Conservation (phyloP, 768 basidiomycete genomes). For the Lyophyllum atratum region DNA sequence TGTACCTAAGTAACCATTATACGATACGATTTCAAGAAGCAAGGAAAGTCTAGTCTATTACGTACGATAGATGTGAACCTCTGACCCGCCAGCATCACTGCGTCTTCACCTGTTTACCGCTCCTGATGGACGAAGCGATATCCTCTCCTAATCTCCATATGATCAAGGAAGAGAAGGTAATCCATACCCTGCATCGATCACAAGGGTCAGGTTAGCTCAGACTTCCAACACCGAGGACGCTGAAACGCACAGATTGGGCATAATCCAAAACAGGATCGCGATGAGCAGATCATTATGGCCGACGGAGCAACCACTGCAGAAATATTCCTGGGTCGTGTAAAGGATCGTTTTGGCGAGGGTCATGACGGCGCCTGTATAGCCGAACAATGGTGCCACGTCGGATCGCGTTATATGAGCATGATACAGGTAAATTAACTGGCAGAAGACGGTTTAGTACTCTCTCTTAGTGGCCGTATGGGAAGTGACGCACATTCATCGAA, state of each 20-base stretch:
- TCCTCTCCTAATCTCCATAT: slow-evolving; percentile 36
- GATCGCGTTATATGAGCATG: slow-evolving; percentile 54
- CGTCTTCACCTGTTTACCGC: slow-evolving; percentile 14
- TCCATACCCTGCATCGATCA: slow-evolving; percentile 29
- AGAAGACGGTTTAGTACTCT: slow-evolving; percentile 11
- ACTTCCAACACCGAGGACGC: background rate
- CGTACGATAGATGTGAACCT: slow-evolving; percentile 11
- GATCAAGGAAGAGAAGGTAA: slow-evolving; percentile 33
- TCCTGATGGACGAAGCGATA: slow-evolving; percentile 25
- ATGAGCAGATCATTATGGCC: slow-evolving; percentile 58
- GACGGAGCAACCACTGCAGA: slow-evolving; percentile 63
- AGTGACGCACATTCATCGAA: slow-evolving; percentile 50
- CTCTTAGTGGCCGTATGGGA: background rate
- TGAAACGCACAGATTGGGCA: slow-evolving; percentile 65
- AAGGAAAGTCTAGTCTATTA: slow-evolving; percentile 10
- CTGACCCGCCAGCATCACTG: slow-evolving; percentile 12
- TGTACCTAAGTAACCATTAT: no score
- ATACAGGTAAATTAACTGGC: slow-evolving; percentile 58
- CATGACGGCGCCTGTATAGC: slow-evolving; percentile 69
- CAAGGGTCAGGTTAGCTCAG: slow-evolving; percentile 5
- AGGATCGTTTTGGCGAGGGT: slow-evolving; percentile 78
- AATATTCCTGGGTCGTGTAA: slow-evolving; percentile 73
- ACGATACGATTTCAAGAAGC: background rate
- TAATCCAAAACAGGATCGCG: slow-evolving; percentile 60
- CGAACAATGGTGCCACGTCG: slow-evolving; percentile 63